Base-by-base conservation (phyloP, 352 stramenopile genomes). In the Globisporangium recalcitrans region DNA sequence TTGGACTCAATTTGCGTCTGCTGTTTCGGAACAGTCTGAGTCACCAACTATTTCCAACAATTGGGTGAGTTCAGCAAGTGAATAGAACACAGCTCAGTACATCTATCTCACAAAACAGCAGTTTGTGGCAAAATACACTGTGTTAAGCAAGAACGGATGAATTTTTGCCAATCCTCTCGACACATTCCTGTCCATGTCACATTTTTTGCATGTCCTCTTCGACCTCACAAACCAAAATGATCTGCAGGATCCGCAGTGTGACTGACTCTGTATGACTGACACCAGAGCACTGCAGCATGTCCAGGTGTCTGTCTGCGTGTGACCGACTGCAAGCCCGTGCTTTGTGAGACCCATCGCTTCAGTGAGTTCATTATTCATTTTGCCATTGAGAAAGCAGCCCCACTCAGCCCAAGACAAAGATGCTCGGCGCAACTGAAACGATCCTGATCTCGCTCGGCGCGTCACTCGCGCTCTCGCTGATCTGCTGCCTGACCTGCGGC, bases 361-460 rank as follows among this genome's bases (percentile, higher is more conserved):
- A n/a, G n/a, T n/a, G n/a, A n/a, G n/a, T n/a, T 31, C 47, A 52
- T 52, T 52, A 8, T 5, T 34, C 22, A 52, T 32, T 31, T n/a
- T 27, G 8, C 47, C 47, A 32, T 19, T 21, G 11, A 32, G 11
- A 21, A n/a, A 14, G 19, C 9, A 52, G 16, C 16, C n/a, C 14
- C 47, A 56, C 19, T 24, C 29, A 36, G 42, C n/a, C 47, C 11
- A 44, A 42, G 9, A 19, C 19, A 24, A 57, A 19, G 22, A 58
- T 58, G 52, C 34, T 58, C 29, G 29, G 36, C 52, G 46, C 34
- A n/a, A 58, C 52, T 7, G 52, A 58, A 44, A 58, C 27, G 47
- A 52, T 52, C 24, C 22, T 52, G 22, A 52, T 52, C 24, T 52
- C 47, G 47, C 47, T 52, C 24, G 47, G 47, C 4, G 47, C 47